Evolutionary conservation across 2,329 filamentous ascomycete species (phyloP), one percentile per base, ranked within the genome.

Genomic region (Parastagonospora nodorum): DNA sequence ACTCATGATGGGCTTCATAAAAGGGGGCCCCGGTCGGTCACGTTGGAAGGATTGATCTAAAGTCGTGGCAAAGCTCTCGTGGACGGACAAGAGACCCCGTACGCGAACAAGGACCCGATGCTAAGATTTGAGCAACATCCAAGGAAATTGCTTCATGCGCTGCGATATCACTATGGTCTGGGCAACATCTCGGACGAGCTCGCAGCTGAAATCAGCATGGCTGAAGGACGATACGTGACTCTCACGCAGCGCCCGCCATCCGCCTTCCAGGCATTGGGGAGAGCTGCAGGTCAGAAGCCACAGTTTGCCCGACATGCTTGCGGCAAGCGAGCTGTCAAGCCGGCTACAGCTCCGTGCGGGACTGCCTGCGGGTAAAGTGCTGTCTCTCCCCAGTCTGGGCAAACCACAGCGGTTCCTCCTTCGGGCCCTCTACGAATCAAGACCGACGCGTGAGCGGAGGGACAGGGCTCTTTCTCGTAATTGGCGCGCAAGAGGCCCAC

Each of bases 351-450:
- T 53, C 63, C 53, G 60, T 63, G 65, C 64, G 63, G 65, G 33
- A 61, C 61, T 67, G 49, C 51, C 49, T 59, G 48, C 66, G 66
- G 65, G 60, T 69, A 69, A 69, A 67, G 51, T 58, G 55, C 35
- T 53, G 50, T 45, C 49, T 45, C 28, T 53, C 45, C 43, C 51
- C 49, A 58, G 58, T 37, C 39, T 43, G 53, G 45, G 50, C 57
- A 60, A 45, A 45, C 52, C 43, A 42, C 50, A 50, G 35, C 41
- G 51, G 48, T 51, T 45, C 49, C 31, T 50, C 37, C 36, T 31
- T 36, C 19, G 28, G 27, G 24, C 9, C 9, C 24, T 45, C 53
- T 61, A 36, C 64, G 60, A 65, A 64, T 67, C 44, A 58, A 37
- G 50, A 15, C 24, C 40, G 7, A 10, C 14, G 11, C 19, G 30